Evolutionary conservation across 768 basidiomycete species (phyloP), one percentile per base, ranked within the genome.

Genomic region (Mycena indigotica): DNA sequence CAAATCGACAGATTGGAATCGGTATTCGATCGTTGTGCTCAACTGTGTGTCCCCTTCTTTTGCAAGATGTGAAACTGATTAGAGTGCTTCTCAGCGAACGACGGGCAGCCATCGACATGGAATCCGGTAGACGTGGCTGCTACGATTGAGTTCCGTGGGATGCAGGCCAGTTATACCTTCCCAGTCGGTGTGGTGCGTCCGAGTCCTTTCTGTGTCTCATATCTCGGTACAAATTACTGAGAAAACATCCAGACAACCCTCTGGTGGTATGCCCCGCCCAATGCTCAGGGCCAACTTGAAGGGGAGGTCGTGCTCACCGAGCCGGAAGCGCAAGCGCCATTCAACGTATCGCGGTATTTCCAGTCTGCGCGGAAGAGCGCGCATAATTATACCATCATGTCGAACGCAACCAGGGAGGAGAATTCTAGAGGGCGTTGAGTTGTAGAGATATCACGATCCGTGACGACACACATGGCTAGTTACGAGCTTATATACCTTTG

Each of bases 81-180:
- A 8, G 29, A 23, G 29, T 58, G 55, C 57, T 13, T 23, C 8
- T 3, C 41, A 77, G 76, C 81, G 83, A 71, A 84, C 55, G 85
- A 87, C 61, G 75, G 73, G 40, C 69, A 76, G 3, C 73, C 77
- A 21, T 74, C 77, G 4, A 25, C 52, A 6, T 86, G 81, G 83
- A 77, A 85, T 56, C 85, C 85, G 0, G 72, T 72, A 15, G 75
- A 82, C 1, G 81, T 88, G 0, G 69, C 65, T 17, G 73, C 85
- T 1, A 87, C 86, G 5, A 88, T 89, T 58, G 79, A 82, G 59
- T 89, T 88, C 72, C 78, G 81, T 50, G 87, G 83, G 4, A 75
- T 74, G 71, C 84, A 86, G 84, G 89, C 88, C 3, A 80, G 75
- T 1, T 88, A 88, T 68, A 88, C 86, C 2, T 92, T 92, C 75